Evolutionary conservation across 2,329 filamentous ascomycete genomes (phyloP), one percentile per base, ranked within the genome.

Genomic region (Fusarium buxicola): DNA sequence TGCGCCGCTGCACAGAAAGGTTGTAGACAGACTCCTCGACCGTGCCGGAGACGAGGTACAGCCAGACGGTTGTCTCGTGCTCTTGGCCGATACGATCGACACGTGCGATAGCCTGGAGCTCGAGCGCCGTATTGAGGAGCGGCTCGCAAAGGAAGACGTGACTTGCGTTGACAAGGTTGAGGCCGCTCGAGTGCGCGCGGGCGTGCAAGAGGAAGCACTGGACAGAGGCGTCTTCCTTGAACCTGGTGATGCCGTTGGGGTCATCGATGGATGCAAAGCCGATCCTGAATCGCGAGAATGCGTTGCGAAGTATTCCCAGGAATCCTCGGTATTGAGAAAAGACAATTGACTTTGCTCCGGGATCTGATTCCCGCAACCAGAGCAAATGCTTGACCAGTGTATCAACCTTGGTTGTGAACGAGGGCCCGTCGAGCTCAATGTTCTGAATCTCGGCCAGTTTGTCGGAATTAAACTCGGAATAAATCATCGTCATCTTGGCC

Each of bases 101-200:
- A 53, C 95, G 90, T 1, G 94, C 94, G 71, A 98, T 96, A 12
- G 94, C 94, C 75, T 99, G 95, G 9, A 98, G 83, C 76, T 98
- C 95, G 13, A 99, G 87, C 0, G 94, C 93, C 0, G 94, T 94
- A 72, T 98, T 97, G 68, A 98, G 87, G 4, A 98, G 81, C 3
- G 95, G 95, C 73, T 99, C 95, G 74, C 93, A 97, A 5, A 99
- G 84, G 72, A 98, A 96, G 2, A 98, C 93, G 72, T 98, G 93
- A 43, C 88, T 97, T 5, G 94, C 95, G 69, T 96, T 94, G 65
- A 97, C 90, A 0, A 99, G 84, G 60, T 96, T 98, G 27, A 99
- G 82, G 0, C 95, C 95, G 2, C 91, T 94, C 0, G 92, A 90
- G 73, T 97, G 92, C 0, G 92, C 91, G 65, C 93, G 91, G 7